Conservation (phyloP, 192 early-diverging fungal genomes). For the Entomortierella beljakovae region DNA sequence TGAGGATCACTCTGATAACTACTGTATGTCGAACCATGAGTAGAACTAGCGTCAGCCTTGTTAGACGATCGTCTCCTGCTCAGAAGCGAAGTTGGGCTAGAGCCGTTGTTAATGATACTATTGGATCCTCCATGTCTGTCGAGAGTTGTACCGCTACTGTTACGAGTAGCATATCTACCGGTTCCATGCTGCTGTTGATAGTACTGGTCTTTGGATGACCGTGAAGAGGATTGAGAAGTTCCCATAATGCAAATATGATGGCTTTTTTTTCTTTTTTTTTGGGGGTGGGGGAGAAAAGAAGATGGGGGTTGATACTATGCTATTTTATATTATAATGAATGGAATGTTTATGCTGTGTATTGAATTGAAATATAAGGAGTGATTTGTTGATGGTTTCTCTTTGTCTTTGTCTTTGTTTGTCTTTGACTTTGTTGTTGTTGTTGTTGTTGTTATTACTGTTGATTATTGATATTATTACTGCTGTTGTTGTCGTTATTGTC, state of each 20-base stretch:
- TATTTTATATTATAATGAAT: too few relatives aligned
- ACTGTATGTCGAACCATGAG: constrained; percentile 8
- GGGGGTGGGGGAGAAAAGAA: background rate
- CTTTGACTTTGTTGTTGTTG: too few relatives aligned
- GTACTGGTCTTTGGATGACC: constrained; percentile 16
- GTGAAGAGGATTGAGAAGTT: constrained; percentile 28
- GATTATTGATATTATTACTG: too few relatives aligned
- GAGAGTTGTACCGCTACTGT: constrained; percentile 15
- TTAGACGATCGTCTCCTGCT: constrained; percentile 42
- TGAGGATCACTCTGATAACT: background rate
- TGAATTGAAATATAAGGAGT: too few relatives aligned
- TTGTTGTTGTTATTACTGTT: too few relatives aligned
- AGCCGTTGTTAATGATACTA: background rate
- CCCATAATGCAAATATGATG: constrained; percentile 12
- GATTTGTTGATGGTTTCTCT: too few relatives aligned
- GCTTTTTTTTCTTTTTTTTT: background rate
- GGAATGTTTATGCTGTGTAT: too few relatives aligned
- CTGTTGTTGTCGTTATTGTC: too few relatives aligned
- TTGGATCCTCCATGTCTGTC: background rate
- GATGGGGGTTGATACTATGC: too few relatives aligned
- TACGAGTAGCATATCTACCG: constrained; percentile 17
- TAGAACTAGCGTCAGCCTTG: constrained; percentile 13
- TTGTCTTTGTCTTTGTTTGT: too few relatives aligned
- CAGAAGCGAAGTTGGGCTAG: constrained; percentile 10
- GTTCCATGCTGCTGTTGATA: background rate